Percentiles rank a stretch among this genome's conserved stretches.
Evolutionary conservation across 805 yeast genomes (phyloP).

Genomic region (Metschnikowia cerradonensis): DNA sequence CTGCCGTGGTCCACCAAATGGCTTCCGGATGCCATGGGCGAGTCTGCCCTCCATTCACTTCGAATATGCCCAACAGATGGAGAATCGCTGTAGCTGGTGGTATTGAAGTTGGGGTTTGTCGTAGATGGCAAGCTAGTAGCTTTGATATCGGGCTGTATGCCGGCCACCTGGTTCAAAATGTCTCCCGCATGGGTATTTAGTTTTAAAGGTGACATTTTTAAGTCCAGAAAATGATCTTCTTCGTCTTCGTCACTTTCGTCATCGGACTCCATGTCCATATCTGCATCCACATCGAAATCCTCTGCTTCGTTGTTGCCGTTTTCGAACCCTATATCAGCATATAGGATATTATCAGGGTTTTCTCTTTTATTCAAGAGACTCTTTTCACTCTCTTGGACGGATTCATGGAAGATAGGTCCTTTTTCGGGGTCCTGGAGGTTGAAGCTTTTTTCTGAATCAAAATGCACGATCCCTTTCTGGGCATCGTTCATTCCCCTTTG

Average conservation of each 20-base stretch:
- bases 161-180: conserved; percentile 1
- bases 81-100: conserved; percentile 1
- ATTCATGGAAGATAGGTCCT: no score
- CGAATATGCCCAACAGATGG: not conserved
- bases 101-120: not conserved
- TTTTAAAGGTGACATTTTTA: conserved; percentile 9
- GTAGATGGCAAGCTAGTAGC: not conserved
- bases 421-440: no score
- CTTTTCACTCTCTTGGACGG: no score
- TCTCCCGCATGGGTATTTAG: conserved; percentile 11
- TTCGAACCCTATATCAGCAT: not conserved
- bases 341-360: no score
- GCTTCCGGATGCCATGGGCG: not conserved
- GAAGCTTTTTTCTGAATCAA: not conserved
- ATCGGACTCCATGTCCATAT: conserved; percentile 9
- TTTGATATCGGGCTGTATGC: not conserved
- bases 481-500: no score
- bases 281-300: conserved; percentile 6
- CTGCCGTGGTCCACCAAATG: not conserved
- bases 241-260: conserved; percentile 18
- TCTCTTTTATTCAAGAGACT: no score
- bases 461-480: not conserved
- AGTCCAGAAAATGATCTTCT: conserved; percentile 6
- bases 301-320: not conserved
- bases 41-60: not conserved